phyloP scores from a whole-genome alignment of 2,329 filamentous ascomycete species.

The Colletotrichum graminicola region DNA sequence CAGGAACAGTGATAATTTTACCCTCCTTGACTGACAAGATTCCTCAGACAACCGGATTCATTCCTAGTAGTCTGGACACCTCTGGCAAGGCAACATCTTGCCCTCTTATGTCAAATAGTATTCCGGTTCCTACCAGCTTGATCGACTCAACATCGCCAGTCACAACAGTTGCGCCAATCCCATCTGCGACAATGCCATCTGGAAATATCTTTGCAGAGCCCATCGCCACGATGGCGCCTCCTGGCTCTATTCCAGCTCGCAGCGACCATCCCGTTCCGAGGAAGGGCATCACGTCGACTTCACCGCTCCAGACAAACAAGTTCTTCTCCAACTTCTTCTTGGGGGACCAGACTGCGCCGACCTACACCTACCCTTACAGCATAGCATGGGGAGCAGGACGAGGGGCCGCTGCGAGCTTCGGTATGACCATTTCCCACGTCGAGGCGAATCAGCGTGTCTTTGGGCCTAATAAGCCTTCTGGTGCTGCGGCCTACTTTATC shows the following conservation, averaged over 20 bases:
- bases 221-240: slow-evolving; percentile 65
- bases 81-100: slow-evolving; percentile 43
- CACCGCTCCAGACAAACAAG: slow-evolving; percentile 79
- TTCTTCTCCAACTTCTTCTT: slow-evolving; percentile 87
- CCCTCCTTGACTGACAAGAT: slow-evolving; percentile 47
- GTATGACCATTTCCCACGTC: slow-evolving; percentile 81
- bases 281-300: slow-evolving; percentile 60
- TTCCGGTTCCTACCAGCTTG: slow-evolving; percentile 54
- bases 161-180: slow-evolving; percentile 8
- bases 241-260: slow-evolving; percentile 59
- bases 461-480: slow-evolving; percentile 67
- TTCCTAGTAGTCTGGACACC: slow-evolving; percentile 44
- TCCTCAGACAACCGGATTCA: slow-evolving; percentile 50
- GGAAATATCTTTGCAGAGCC: slow-evolving; percentile 68
- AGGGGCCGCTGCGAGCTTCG: slow-evolving; percentile 76
- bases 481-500: slow-evolving; percentile 78
- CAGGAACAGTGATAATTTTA: slow-evolving; percentile 48
- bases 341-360: slow-evolving; percentile 74
- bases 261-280: slow-evolving; percentile 71
- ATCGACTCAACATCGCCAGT: slow-evolving; percentile 42
- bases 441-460: slow-evolving; percentile 76
- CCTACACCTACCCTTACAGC: slow-evolving; percentile 83
- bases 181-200: slow-evolving; percentile 46
- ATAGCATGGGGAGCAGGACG: slow-evolving; percentile 75
- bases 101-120: slow-evolving; percentile 49